Evolutionary conservation across 768 basidiomycete genomes (phyloP).

Genomic region (Pleurotus sapidus): DNA sequence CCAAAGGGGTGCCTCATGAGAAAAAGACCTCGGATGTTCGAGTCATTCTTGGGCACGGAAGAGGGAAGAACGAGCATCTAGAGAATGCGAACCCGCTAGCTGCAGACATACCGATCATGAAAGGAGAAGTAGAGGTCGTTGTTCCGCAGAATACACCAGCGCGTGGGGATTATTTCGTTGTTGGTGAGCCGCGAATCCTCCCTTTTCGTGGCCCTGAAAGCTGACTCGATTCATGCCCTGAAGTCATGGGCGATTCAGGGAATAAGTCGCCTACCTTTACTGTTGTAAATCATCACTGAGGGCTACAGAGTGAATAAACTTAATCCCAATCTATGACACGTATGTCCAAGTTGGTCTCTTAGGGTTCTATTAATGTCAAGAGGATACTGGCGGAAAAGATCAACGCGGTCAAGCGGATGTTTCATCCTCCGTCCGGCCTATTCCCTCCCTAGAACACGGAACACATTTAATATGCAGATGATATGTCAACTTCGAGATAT

Average conservation of each 20-base stretch:
- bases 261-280: constrained; percentile 1
- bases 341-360: not conserved
- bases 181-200: not conserved
- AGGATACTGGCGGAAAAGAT: not conserved
- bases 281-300: not conserved
- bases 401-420: too few relatives aligned
- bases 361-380: too few relatives aligned
- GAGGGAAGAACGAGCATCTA: not conserved
- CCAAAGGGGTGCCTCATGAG: not conserved
- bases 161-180: not conserved
- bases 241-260: not conserved
- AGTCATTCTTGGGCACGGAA: not conserved
- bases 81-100: not conserved
- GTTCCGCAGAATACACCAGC: not conserved
- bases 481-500: too few relatives aligned
- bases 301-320: not conserved
- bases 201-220: not conserved
- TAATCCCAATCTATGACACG: not conserved
- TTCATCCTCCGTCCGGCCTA: too few relatives aligned
- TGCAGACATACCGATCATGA: not conserved
- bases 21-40: not conserved
- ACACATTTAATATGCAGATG: too few relatives aligned
- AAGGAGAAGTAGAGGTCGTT: not conserved
- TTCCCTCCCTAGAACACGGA: too few relatives aligned
- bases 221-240: not conserved